phyloP scores from a whole-genome alignment of 495 filamentous ascomycete species.

The Aspergillus homomorphus region DNA sequence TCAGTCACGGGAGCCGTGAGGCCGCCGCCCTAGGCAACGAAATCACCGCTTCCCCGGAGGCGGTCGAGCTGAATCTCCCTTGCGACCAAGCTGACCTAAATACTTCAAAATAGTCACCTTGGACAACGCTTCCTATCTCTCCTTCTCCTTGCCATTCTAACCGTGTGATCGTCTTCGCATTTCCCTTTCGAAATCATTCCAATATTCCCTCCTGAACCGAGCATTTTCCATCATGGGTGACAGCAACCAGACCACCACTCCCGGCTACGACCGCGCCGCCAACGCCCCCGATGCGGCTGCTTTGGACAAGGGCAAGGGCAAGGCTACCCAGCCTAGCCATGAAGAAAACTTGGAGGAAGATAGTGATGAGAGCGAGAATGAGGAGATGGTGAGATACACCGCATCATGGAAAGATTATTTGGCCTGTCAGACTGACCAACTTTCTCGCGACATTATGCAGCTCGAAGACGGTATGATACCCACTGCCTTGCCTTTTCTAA shows the following conservation, averaged over 20 bases:
- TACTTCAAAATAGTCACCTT: not conserved
- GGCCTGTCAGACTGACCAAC: not conserved
- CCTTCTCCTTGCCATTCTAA: no score
- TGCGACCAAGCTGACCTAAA: not conserved
- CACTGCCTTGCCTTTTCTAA: not conserved
- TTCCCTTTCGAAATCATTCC: not conserved
- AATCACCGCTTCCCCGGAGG: not conserved
- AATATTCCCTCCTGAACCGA: not conserved
- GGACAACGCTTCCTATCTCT: not conserved
- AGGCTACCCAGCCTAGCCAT: slow-evolving; percentile 47
- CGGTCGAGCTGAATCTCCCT: not conserved
- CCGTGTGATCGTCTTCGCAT: no score
- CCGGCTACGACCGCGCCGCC: slow-evolving; percentile 31
- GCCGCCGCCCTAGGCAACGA: not conserved
- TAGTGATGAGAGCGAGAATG: slow-evolving; percentile 56
- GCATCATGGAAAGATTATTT: not conserved
- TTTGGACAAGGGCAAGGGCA: slow-evolving; percentile 58
- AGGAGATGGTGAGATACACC: slow-evolving; percentile 53
- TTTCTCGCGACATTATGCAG: slow-evolving; percentile 24
- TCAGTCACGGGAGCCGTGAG: not conserved
- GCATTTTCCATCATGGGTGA: slow-evolving; percentile 37
- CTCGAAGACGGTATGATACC: slow-evolving; percentile 31
- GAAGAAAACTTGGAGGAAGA: slow-evolving; percentile 70
- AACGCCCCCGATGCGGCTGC: slow-evolving; percentile 38
- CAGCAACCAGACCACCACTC: slow-evolving; percentile 28